Evolutionary conservation across 192 early-diverging fungal species (phyloP).

Genomic region (Chytriomyces hyalinus): DNA sequence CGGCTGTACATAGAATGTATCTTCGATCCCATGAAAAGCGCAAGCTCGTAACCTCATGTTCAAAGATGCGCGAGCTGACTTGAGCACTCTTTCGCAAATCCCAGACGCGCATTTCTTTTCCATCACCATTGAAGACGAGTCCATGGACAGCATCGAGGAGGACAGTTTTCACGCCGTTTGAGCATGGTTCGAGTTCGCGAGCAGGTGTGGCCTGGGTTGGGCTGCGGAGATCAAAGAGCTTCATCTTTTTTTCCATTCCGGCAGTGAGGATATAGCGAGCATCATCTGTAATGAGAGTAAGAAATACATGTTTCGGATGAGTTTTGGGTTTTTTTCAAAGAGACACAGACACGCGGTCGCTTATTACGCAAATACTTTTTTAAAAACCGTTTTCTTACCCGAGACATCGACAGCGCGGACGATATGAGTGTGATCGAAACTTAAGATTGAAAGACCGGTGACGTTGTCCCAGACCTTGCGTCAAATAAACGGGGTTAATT

Average conservation of each 20-base stretch:
- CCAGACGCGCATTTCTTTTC: slow-evolving; percentile 63
- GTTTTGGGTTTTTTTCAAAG: background rate
- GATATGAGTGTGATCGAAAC: slow-evolving; percentile 80
- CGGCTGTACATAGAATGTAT: slow-evolving; percentile 78
- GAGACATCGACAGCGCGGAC: slow-evolving; percentile 84
- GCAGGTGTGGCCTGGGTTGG: slow-evolving; percentile 29
- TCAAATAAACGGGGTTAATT: background rate
- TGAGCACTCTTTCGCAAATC: slow-evolving; percentile 73
- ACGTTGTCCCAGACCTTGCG: slow-evolving; percentile 84
- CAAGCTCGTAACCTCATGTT: slow-evolving; percentile 72
- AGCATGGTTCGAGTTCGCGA: slow-evolving; percentile 57
- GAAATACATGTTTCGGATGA: background rate
- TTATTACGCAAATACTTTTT: background rate
- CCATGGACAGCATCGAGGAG: slow-evolving; percentile 66
- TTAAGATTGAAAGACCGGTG: slow-evolving; percentile 70
- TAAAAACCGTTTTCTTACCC: background rate
- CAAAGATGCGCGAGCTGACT: slow-evolving; percentile 67
- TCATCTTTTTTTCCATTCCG: slow-evolving; percentile 80
- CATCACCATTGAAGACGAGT: slow-evolving; percentile 54
- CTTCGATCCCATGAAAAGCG: slow-evolving; percentile 75
- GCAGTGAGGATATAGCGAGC: slow-evolving; percentile 77
- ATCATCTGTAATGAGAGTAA: slow-evolving; percentile 48
- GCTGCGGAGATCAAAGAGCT: slow-evolving; percentile 75
- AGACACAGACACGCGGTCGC: background rate
- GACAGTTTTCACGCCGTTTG: slow-evolving; percentile 65